These are phyloP conservation scores for Alternaria sp. DNA, from an alignment of 2,329 filamentous ascomycete species.

Conservation along the genomic window DNA sequence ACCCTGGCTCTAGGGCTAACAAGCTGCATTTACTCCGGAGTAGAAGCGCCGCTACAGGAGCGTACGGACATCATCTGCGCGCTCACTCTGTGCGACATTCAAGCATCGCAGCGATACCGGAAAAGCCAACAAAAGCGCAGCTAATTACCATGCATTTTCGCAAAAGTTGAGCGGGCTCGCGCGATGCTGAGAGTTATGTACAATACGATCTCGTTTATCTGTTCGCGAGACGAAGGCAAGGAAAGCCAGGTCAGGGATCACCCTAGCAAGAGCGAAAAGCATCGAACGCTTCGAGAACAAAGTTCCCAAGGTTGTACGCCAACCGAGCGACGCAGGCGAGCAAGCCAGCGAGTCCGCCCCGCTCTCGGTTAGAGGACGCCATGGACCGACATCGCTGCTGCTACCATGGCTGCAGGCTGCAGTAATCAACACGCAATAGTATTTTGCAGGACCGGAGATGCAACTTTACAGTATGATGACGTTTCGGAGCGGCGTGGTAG, in stretches of 20 bases:
- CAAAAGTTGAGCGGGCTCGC: neutral
- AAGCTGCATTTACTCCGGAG: neutral
- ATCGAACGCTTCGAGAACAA: constrained; percentile 34
- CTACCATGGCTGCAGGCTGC: neutral
- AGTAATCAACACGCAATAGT: neutral
- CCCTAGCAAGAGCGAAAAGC: constrained; percentile 26
- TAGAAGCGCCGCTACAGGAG: constrained; percentile 5
- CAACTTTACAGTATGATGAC: neutral
- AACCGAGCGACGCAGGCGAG: constrained; percentile 27
- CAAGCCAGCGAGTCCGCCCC: constrained; percentile 27
- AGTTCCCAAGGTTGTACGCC: constrained; percentile 21
- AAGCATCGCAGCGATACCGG: neutral
- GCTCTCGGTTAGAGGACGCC: constrained; percentile 14
- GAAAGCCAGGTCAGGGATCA: constrained; percentile 31
- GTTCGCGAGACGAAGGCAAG: constrained; percentile 4
- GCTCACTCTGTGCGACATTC: neutral
- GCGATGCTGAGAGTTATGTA: neutral
- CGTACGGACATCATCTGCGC: neutral
- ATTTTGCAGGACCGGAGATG: neutral
- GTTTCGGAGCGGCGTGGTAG: neutral
- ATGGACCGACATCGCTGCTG: neutral
- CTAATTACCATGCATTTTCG: neutral
- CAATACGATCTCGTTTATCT: constrained; percentile 23
- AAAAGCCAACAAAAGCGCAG: neutral
- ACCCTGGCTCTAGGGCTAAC: constrained; percentile 29